These are phyloP conservation scores for Ophiostoma tasmaniense DNA, from an alignment of 2,329 filamentous ascomycete species.

Conservation along the genomic window DNA sequence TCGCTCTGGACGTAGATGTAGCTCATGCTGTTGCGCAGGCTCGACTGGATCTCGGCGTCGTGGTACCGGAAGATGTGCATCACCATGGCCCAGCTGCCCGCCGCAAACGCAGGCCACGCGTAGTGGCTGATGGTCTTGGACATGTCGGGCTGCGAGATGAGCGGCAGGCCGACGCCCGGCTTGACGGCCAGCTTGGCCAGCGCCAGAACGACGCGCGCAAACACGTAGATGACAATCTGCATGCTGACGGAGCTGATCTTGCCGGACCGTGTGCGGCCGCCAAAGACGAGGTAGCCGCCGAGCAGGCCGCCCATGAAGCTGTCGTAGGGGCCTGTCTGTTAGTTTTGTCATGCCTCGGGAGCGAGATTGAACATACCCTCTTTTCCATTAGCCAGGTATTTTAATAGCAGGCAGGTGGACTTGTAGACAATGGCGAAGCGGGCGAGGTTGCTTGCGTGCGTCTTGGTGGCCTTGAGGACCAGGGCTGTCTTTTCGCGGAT, in stretches of 20 bases:
- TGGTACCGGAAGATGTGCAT: conserved; percentile 95
- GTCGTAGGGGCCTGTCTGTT: conserved; percentile 58
- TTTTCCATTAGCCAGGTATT: conserved; percentile 53
- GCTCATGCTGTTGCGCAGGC: conserved; percentile 88
- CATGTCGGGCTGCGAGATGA: conserved; percentile 41
- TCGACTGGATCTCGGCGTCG: conserved; percentile 83
- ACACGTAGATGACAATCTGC: conserved; percentile 98
- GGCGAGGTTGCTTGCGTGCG: conserved; percentile 85
- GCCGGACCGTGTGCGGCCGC: conserved; percentile 53
- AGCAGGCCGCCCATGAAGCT: conserved; percentile 77
- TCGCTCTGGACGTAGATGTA: conserved; percentile 93
- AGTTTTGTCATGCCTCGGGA: neutral
- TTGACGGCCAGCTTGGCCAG: conserved; percentile 76
- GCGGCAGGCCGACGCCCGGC: conserved; percentile 43
- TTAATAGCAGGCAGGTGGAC: conserved; percentile 64
- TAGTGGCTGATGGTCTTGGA: conserved; percentile 52
- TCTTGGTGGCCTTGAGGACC: conserved; percentile 76
- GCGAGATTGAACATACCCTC: conserved; percentile 36
- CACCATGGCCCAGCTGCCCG: conserved; percentile 80
- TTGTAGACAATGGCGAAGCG: conserved; percentile 92
- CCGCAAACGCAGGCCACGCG: conserved; percentile 89
- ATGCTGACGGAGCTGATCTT: conserved; percentile 76
- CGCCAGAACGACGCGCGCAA: conserved; percentile 79
- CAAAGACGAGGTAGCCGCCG: conserved; percentile 91
- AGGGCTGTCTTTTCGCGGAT: conserved; percentile 68